Evolutionary conservation across 495 filamentous ascomycete genomes (phyloP).

Genomic region (Massariosphaeria phaeospora): DNA sequence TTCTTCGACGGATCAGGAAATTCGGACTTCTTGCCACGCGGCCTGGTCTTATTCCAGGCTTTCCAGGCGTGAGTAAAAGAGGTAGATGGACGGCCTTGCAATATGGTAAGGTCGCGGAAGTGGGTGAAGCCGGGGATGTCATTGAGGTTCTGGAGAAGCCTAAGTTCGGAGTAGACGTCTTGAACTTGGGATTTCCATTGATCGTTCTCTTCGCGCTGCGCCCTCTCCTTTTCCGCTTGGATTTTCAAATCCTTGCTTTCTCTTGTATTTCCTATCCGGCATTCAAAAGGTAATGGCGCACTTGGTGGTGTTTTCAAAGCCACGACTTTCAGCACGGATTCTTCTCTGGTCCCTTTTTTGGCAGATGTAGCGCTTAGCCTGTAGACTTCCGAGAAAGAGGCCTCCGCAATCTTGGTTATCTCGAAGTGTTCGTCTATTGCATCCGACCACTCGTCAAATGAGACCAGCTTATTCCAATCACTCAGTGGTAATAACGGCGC

Average conservation of each 20-base stretch:
- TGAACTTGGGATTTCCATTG: slow-evolving; percentile 45
- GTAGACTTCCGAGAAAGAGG: slow-evolving; percentile 65
- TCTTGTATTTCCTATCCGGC: neutral
- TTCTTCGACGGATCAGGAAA: slow-evolving; percentile 60
- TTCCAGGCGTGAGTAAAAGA: slow-evolving; percentile 60
- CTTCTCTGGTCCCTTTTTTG: slow-evolving; percentile 38
- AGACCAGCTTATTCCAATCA: slow-evolving; percentile 5
- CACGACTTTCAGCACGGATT: slow-evolving; percentile 45
- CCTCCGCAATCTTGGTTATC: slow-evolving; percentile 63
- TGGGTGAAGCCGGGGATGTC: slow-evolving; percentile 84
- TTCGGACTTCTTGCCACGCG: slow-evolving; percentile 53
- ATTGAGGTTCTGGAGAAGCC: slow-evolving; percentile 69
- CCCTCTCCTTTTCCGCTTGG: slow-evolving; percentile 32
- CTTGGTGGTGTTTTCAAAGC: slow-evolving; percentile 41
- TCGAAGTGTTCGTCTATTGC: slow-evolving; percentile 47
- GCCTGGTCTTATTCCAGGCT: slow-evolving; percentile 55
- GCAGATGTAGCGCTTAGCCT: slow-evolving; percentile 48
- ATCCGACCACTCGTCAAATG: slow-evolving; percentile 46
- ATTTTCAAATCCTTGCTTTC: slow-evolving; percentile 26
- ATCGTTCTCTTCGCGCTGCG: slow-evolving; percentile 9
- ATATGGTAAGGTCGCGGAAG: slow-evolving; percentile 72
- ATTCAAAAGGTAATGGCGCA: slow-evolving; percentile 5
- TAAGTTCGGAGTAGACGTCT: slow-evolving; percentile 61
- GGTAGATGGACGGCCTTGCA: slow-evolving; percentile 62
- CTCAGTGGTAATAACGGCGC: slow-evolving; percentile 24